These are phyloP conservation scores for Fomitopsis palustris DNA, from an alignment of 1,284 basidiomycete genomes.

Conservation along the genomic window DNA sequence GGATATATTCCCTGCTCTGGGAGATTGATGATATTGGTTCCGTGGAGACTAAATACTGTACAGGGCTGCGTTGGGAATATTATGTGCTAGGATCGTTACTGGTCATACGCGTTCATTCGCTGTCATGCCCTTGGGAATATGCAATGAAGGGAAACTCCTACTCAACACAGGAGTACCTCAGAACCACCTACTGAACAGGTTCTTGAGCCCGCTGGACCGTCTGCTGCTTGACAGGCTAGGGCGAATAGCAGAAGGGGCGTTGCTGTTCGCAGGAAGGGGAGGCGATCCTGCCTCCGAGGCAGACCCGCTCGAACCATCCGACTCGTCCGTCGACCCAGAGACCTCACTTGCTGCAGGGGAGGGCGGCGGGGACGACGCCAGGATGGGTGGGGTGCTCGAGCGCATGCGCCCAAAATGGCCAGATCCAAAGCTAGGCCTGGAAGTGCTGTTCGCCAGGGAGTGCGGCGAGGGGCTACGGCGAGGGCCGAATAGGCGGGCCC, in stretches of 20 bases:
- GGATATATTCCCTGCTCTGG: too few species aligned
- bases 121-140: too few species aligned
- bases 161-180: neutral
- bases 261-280: neutral
- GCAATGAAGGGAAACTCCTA: neutral
- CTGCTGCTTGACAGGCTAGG: neutral
- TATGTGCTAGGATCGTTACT: too few species aligned
- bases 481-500: neutral
- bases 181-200: neutral
- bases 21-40: too few species aligned
- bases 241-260: neutral
- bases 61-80: too few species aligned
- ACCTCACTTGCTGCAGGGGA: neutral
- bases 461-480: neutral
- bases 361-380: neutral
- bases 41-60: too few species aligned
- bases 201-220: neutral
- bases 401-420: neutral
- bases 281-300: neutral
- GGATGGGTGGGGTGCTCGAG: neutral
- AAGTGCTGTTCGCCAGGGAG: too few species aligned
- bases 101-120: too few species aligned
- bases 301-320: neutral
- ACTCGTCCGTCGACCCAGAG: neutral
- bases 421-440: too few species aligned